Evolutionary conservation across 2,329 filamentous ascomycete genomes (phyloP), one percentile per base, ranked within the genome.

Genomic region (Aspergillus floridensis): DNA sequence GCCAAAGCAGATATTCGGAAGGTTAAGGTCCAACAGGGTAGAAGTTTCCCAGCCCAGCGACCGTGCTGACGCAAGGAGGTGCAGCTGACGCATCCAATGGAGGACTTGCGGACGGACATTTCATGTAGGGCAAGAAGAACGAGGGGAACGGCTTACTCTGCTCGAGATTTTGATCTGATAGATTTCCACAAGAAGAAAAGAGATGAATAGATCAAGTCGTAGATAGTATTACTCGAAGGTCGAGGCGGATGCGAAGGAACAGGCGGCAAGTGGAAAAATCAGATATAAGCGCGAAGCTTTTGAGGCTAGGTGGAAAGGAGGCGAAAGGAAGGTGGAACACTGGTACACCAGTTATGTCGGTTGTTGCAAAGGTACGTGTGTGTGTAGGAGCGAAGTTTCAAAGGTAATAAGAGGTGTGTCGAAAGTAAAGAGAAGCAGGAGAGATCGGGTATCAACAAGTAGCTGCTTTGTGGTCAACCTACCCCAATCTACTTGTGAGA

Each of bases 231-330:
- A 57, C 47, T 57, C 26, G 26, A 55, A 62, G 50, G 57, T 47
- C 53, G 47, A 56, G 58, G 59, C 51, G 57, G 54, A 60, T 53
- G 51, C 26, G 44, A 57, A 58, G 49, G 55, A 58, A 49, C 49
- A 57, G 60, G 51, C 52, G 54, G 61, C 48, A 65, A 63, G 63
- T 63, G 57, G 58, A 61, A 60, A 62, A 61, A 57, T 59, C 55
- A 49, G 57, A 61, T 57, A 58, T 59, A 56, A 61, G 60, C 59
- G 63, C 58, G 59, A 41, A 56, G 59, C 57, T 53, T 53, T 58
- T 44, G 46, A 46, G 58, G 58, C 61, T 62, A 60, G 62, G 61
- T 49, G 35, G 64, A 63, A 66, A 64, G 64, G 61, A 63, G 64
- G 60, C 61, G 56, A 65, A 60, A 65, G 60, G 57, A 63, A 55